Evolutionary conservation across 805 yeast species (phyloP), one percentile per base, ranked within the genome.

Genomic region (Zygotorulaspora chibaensis): DNA sequence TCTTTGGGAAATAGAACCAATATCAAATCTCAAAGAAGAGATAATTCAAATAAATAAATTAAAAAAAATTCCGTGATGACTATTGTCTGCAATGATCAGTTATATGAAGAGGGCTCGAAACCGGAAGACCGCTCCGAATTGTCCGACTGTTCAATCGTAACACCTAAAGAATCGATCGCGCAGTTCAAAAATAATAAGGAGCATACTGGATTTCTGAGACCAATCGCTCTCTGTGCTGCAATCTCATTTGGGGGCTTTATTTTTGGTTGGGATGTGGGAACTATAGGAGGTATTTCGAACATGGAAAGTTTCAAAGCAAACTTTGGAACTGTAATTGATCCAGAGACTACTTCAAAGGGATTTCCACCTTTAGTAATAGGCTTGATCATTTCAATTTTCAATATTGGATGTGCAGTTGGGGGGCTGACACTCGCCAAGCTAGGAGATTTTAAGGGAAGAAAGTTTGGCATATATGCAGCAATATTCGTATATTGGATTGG

Each of bases 261-360:
- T 29, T 81, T 81, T 55, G 89, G 89, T 42, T 83, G 81, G 74
- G 89, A 83, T 66, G 80, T 87, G 31, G 88, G 88, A 58, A 81
- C 84, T 46, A 80, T 83, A 59, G 81, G 85, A n/a, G 87, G 87
- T 44, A 75, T 82, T 50, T 77, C 81, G 26, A 77, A 79, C 57
- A 74, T 81, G 82, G 57, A 72, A 16, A 80, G 80, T 51, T 81
- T 74, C 61, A 59, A 66, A 42, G 46, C 58, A 10, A 70, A 81
- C 51, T 81, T 81, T 55, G 86, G 84, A 49, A 63, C 67, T 38
- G 8, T 30, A 15, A 27, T 42, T 2, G 50, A 67, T 42, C 65
- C 69, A 46, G 26, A 52, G 1, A 54, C 67, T 35, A 47, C 61
- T 10, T 58, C 57, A 2, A 59, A 63, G 54, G 57, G 59, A 43